Evolutionary conservation across 1,284 basidiomycete species (phyloP), one percentile per base, ranked within the genome.

Genomic region (Rhizoctonia solani): DNA sequence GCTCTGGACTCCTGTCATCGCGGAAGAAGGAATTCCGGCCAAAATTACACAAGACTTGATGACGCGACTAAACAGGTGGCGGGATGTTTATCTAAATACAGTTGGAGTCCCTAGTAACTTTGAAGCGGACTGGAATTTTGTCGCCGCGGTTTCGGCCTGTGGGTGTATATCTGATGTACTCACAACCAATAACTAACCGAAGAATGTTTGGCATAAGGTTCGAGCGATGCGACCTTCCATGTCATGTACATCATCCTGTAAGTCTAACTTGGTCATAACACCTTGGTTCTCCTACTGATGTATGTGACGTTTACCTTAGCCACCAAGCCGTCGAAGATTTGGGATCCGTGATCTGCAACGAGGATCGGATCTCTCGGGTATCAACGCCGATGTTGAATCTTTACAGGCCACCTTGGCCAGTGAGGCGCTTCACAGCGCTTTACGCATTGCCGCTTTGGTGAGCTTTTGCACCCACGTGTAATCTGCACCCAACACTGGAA

Each of bases 161-260:
- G 73, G 74, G 87, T 67, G 32, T 29, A 44, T 44, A 4, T 34
- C 4, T 34, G 32, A 34, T 34, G 32, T 34, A 42, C 9, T 52
- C 67, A 55, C 65, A 54, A 67, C 29, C 65, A 55, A 29, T 69
- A 44, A 55, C 49, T 21, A 44, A 44, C 42, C 49, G 44, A 14
- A 27, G 27, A 67, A 32, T 47, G 23, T 16, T 4, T 13, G 34
- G 27, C 27, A 30, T 21, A 78, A 81, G 90, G 91, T 72, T 87
- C 89, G 19, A 91, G 88, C 73, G 94, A 97, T 75, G 89, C 92
- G 52, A 90, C 89, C 42, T 95, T 92, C 75, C 93, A 97, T 77
- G 85, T 91, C 72, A 87, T 95, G 84, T 96, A 93, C 79, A 74
- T 82, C 49, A 72, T 78, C 6, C 50, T 70, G 50, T 63, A 54